A percentile compares a stretch with the other conserved stretches of the same genome.
phyloP scores from a whole-genome alignment of 441 rosid species.

The Brassica balearica region DNA sequence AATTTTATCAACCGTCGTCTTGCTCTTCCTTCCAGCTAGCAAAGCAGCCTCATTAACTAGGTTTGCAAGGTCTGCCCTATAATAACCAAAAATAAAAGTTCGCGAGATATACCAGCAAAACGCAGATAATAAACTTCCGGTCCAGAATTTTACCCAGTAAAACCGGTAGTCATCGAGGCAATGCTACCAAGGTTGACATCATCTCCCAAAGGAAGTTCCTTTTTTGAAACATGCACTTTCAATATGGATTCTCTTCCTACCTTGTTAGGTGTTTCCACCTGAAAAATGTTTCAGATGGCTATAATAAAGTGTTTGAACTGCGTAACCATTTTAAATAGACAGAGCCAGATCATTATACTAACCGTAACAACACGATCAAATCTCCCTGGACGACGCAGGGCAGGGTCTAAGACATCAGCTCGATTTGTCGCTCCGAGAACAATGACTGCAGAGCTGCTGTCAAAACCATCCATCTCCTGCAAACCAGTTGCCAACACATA shows the following conservation, averaged over 20 bases:
- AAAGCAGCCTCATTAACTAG: constrained; percentile 97
- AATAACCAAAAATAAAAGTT: constrained; percentile 35
- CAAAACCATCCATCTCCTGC: constrained; percentile 99
- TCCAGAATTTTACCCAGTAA: constrained; percentile 71
- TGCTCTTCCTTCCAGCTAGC: constrained; percentile 90
- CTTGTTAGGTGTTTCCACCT: constrained; percentile 96
- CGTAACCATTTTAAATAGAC: constrained; percentile 63
- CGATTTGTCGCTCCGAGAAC: constrained; percentile 73
- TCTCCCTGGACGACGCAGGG: constrained; percentile 97
- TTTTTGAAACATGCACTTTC: constrained; percentile 78
- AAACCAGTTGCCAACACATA: constrained; percentile 45
- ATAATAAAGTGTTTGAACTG: constrained; percentile 42
- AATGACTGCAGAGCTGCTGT: constrained; percentile 79
- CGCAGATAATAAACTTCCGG: background rate
- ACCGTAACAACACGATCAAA: constrained; percentile 97
- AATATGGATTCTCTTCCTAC: constrained; percentile 93
- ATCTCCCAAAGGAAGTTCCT: constrained; percentile 86
- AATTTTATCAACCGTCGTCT: constrained; percentile 72
- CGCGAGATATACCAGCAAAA: background rate
- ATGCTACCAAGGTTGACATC: constrained; percentile 73
- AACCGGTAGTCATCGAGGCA: constrained; percentile 99
- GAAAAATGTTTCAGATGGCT: constrained; percentile 20
- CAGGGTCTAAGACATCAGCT: constrained; percentile 96
- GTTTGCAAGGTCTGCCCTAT: constrained; percentile 96
- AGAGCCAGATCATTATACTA: constrained; percentile 45